phyloP scores from a whole-genome alignment of 345 rosid species.

The Ceriops decandra region DNA sequence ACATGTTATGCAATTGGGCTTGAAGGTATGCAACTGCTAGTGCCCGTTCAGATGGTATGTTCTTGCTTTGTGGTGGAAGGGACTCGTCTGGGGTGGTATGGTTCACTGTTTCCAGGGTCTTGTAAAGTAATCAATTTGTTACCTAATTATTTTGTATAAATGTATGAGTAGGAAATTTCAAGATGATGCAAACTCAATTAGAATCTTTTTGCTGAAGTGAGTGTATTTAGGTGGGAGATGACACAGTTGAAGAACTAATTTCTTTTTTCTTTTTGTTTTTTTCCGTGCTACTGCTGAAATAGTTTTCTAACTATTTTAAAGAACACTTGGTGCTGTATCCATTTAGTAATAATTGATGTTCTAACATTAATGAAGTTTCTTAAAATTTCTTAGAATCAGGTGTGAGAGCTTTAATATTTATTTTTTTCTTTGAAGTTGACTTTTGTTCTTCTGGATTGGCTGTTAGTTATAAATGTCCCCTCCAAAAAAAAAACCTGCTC shows the following conservation, averaged over 20 bases:
- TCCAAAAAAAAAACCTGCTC: too few species aligned
- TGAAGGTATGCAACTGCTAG: constrained; percentile 93
- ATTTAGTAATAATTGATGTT: too few species aligned
- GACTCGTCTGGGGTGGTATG: constrained; percentile 82
- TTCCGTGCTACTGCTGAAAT: background rate
- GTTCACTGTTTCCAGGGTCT: constrained; percentile 14
- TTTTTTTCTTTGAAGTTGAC: too few species aligned
- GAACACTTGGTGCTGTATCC: too few species aligned
- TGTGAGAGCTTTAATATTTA: too few species aligned
- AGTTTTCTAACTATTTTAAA: too few species aligned
- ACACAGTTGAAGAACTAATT: background rate
- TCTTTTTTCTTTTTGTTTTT: background rate
- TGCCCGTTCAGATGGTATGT: constrained; percentile 99
- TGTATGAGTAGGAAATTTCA: too few species aligned
- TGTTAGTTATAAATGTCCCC: background rate
- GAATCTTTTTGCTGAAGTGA: background rate
- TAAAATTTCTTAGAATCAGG: too few species aligned
- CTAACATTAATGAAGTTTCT: too few species aligned
- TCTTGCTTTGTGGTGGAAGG: constrained; percentile 98
- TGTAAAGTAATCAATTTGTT: background rate
- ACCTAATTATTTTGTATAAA: too few species aligned
- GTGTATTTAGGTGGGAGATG: background rate
- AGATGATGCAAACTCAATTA: background rate
- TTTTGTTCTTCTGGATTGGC: background rate
- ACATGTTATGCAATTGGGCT: constrained; percentile 8